Evolutionary conservation across 352 stramenopile species (phyloP).

Genomic region (Pythium folliculosum): DNA sequence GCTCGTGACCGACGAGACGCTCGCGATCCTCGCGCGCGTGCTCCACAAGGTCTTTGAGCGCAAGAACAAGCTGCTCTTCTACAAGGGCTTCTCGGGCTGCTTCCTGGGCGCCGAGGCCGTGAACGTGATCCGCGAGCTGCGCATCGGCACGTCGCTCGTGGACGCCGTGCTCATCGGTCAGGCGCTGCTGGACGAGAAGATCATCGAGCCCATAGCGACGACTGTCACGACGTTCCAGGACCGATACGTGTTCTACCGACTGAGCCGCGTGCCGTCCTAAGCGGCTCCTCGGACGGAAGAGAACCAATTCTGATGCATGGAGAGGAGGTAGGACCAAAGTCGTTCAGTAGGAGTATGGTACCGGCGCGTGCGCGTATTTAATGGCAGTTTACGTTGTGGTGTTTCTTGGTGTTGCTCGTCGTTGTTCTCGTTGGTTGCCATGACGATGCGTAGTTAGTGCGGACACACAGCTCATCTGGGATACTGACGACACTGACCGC

Average conservation of each 20-base stretch:
- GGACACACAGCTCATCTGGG: not conserved
- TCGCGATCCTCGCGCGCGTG: slow-evolving; percentile 64
- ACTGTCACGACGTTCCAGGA: slow-evolving; percentile 79
- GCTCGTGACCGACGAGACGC: slow-evolving; percentile 77
- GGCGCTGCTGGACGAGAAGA: slow-evolving; percentile 70
- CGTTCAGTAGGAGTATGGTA: slow-evolving; percentile 21
- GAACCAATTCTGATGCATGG: slow-evolving; percentile 11
- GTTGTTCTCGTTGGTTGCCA: too few relatives aligned
- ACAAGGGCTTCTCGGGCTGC: slow-evolving; percentile 83
- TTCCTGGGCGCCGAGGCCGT: slow-evolving; percentile 84
- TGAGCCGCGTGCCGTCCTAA: slow-evolving; percentile 45
- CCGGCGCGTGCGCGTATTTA: slow-evolving; percentile 28
- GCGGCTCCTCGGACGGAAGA: not conserved
- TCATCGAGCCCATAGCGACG: slow-evolving; percentile 78
- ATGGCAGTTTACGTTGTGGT: slow-evolving; percentile 20
- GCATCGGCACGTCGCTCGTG: slow-evolving; percentile 66
- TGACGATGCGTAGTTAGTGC: too few relatives aligned
- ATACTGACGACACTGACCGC: not conserved
- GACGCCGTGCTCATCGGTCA: slow-evolving; percentile 85
- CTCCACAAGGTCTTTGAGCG: slow-evolving; percentile 84
- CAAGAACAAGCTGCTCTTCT: slow-evolving; percentile 88
- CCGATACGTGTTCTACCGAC: slow-evolving; percentile 86
- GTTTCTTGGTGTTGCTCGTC: not conserved
- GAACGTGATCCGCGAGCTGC: slow-evolving; percentile 80
- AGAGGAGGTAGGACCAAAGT: not conserved